Conservation (phyloP, 768 basidiomycete species). For the Saitozyma podzolica region DNA sequence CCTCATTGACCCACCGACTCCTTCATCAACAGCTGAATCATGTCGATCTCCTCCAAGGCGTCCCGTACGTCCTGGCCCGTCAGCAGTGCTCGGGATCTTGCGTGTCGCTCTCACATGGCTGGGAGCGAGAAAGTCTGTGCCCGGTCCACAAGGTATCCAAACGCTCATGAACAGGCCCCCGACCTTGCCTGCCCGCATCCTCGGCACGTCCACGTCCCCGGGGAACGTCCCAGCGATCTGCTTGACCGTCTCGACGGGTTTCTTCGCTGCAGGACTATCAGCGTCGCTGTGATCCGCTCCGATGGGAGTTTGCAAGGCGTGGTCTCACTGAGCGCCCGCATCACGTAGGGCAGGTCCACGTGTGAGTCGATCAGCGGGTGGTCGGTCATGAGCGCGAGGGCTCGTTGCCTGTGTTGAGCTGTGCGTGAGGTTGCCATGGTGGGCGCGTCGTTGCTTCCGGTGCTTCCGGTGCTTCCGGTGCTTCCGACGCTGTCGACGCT, state of each 20-base stretch:
- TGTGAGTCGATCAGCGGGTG: constrained; percentile 54
- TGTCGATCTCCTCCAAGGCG: constrained; percentile 88
- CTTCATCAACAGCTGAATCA: constrained; percentile 71
- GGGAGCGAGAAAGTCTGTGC: constrained; percentile 1
- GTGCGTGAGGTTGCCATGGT: no score
- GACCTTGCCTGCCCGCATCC: constrained; percentile 74
- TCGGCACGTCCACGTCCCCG: constrained; percentile 87
- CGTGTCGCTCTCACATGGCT: constrained; percentile 43
- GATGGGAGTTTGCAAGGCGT: constrained; percentile 76
- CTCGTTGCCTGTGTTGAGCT: background rate
- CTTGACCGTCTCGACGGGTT: background rate
- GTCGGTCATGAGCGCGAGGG: constrained; percentile 10
- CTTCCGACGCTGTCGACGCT: no score
- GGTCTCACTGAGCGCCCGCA: constrained; percentile 61
- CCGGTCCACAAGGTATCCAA: constrained; percentile 55
- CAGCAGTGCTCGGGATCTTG: constrained; percentile 57
- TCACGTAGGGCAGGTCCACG: constrained; percentile 71
- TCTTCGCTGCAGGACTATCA: constrained; percentile 36
- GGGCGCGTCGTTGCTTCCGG: no score
- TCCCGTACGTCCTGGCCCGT: constrained; percentile 57
- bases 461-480: no score
- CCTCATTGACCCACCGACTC: constrained; percentile 48
- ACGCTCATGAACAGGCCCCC: constrained; percentile 93
- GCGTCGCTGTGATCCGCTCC: constrained; percentile 64
- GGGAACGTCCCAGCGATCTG: constrained; percentile 35